phyloP scores from a whole-genome alignment of 352 stramenopile species.

The Globisporangium viniferum region DNA sequence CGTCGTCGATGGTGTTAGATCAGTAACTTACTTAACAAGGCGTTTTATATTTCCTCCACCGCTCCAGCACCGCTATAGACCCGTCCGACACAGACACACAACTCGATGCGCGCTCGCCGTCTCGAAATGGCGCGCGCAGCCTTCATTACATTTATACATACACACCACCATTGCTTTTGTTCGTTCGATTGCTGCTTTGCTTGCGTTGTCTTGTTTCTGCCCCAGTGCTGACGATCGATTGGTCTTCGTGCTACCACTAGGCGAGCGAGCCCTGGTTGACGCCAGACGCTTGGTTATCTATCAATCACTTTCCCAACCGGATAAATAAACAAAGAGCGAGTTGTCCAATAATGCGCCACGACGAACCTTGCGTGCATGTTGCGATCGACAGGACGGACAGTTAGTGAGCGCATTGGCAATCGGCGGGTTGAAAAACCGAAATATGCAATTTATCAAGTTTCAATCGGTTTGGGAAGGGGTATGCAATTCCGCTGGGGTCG shows the following conservation, averaged over 20 bases:
- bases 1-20: constrained; percentile 85
- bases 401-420: background rate
- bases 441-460: background rate
- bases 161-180: background rate
- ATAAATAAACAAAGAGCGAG: background rate
- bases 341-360: background rate
- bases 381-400: background rate
- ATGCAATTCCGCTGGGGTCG: constrained; percentile 10
- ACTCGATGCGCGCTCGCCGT: background rate
- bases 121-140: background rate
- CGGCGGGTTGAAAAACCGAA: background rate
- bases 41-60: constrained; percentile 14
- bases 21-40: constrained; percentile 58
- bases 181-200: background rate
- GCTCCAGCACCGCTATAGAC: background rate
- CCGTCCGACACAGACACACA: background rate
- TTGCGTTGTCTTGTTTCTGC: background rate
- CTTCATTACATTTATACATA: background rate
- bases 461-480: constrained; percentile 1
- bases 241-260: background rate
- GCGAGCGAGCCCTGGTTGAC: background rate
- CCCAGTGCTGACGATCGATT: background rate
- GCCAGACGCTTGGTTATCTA: background rate
- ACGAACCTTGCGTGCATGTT: background rate
- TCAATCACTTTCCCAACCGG: background rate